phyloP scores from a whole-genome alignment of 1,139 yeast genomes.

The Chernovozyma sophiae-reginae region DNA sequence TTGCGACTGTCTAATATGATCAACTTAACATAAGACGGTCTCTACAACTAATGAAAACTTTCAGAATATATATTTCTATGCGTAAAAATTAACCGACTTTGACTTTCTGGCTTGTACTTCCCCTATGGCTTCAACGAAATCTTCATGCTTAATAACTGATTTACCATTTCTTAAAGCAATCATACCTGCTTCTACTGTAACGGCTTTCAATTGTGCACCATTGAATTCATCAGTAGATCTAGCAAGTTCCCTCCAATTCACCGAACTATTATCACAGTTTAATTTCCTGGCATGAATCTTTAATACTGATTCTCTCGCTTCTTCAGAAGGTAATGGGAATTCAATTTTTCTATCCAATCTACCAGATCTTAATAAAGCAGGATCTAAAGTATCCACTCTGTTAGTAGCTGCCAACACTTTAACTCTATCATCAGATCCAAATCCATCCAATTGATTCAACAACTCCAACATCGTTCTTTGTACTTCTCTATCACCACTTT shows the following conservation, averaged over 20 bases:
- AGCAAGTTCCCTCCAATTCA: slow-evolving; percentile 97
- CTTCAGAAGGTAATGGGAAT: slow-evolving; percentile 96
- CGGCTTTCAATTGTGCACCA: slow-evolving; percentile 98
- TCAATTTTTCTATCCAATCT: slow-evolving; percentile 97
- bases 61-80: slow-evolving; percentile 32
- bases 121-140: slow-evolving; percentile 95
- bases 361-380: slow-evolving; percentile 94
- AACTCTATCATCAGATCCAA: slow-evolving; percentile 96
- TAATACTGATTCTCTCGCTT: slow-evolving; percentile 91
- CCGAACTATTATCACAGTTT: slow-evolving; percentile 81
- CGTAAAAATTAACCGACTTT: slow-evolving; percentile 93
- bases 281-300: slow-evolving; percentile 96
- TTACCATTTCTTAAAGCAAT: slow-evolving; percentile 96
- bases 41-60: no score
- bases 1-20: no score
- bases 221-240: slow-evolving; percentile 97
- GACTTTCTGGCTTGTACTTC: slow-evolving; percentile 98
- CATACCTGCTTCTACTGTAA: slow-evolving; percentile 99
- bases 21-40: no score
- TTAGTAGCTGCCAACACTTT: slow-evolving; percentile 97
- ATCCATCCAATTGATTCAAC: slow-evolving; percentile 95
- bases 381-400: slow-evolving; percentile 96
- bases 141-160: slow-evolving; percentile 89
- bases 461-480: slow-evolving; percentile 98
- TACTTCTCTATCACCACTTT: slow-evolving; percentile 97